Percentiles rank a stretch among this genome's conserved stretches.
These are phyloP conservation scores for Cordyceps farinosa DNA, from an alignment of 2,329 filamentous ascomycete species.

Conservation along the genomic window DNA sequence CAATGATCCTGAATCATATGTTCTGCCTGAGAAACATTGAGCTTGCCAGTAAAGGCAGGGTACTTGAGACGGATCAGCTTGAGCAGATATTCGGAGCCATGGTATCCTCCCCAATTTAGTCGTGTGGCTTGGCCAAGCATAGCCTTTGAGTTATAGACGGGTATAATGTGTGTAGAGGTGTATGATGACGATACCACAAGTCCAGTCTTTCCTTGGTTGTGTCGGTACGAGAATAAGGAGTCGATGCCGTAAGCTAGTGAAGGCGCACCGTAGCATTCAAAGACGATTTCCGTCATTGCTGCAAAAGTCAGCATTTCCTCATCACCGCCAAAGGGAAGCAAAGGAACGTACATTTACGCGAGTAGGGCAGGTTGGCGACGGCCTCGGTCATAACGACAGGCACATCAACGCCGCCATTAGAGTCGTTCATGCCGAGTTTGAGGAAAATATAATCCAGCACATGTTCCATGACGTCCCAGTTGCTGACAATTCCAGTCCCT, in stretches of 20 bases:
- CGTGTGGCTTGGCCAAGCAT: conserved; percentile 81
- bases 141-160: conserved; percentile 81
- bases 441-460: conserved; percentile 92
- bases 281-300: conserved; percentile 97
- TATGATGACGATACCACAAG: conserved; percentile 89
- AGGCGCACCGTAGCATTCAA: conserved; percentile 90
- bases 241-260: conserved; percentile 93
- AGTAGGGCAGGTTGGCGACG: conserved; percentile 85
- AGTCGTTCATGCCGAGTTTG: conserved; percentile 81
- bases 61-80: conserved; percentile 92
- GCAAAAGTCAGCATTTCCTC: conserved; percentile 7
- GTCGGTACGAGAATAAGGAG: conserved; percentile 89
- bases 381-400: conserved; percentile 95
- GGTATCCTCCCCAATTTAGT: conserved; percentile 91
- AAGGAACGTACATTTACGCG: conserved; percentile 69
- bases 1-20: conserved; percentile 84
- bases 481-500: conserved; percentile 86
- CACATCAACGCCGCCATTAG: conserved; percentile 71
- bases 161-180: conserved; percentile 91
- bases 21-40: conserved; percentile 83
- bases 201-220: conserved; percentile 85
- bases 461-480: conserved; percentile 97
- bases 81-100: conserved; percentile 84
- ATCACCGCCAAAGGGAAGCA: not conserved
- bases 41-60: conserved; percentile 79